These are phyloP conservation scores for Cyclotella cryptica DNA, from an alignment of 108 stramenopile species.

Conservation along the genomic window DNA sequence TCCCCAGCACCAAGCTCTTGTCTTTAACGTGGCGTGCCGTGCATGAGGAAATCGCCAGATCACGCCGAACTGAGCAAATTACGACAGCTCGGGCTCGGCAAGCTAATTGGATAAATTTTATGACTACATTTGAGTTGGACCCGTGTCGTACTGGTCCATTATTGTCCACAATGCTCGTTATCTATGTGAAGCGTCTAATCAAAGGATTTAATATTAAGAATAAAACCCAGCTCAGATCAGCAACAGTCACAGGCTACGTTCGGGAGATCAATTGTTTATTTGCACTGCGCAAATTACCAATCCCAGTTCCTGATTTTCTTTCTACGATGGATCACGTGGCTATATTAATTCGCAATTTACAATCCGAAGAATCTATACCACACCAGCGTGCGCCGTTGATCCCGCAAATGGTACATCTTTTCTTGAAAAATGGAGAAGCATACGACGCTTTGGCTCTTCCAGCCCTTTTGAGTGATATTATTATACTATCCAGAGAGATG, in stretches of 20 bases:
- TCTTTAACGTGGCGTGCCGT: constrained; percentile 12
- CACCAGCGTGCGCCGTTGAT: not conserved
- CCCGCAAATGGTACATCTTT: not conserved
- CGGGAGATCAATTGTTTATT: not conserved
- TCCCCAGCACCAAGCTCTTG: not conserved
- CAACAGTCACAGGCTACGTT: not conserved
- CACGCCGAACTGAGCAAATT: not conserved
- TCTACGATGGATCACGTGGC: too few species aligned
- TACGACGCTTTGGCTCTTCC: not conserved
- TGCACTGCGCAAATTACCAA: not conserved
- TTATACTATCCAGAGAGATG: not conserved
- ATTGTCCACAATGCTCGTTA: too few species aligned
- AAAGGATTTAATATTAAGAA: too few species aligned
- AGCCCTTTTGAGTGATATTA: not conserved
- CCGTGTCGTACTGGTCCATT: not conserved
- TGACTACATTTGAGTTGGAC: constrained; percentile 1
- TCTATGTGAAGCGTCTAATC: too few species aligned
- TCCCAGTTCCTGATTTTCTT: too few species aligned
- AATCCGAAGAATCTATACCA: not conserved
- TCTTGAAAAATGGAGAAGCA: not conserved
- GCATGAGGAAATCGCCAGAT: constrained; percentile 11
- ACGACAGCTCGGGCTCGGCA: constrained; percentile 6
- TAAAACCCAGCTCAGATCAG: too few species aligned
- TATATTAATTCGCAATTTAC: too few species aligned
- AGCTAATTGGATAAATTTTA: constrained; percentile 5